Evolutionary conservation across 139 green algal species (phyloP).

Genomic region (Coelastrella sp.): DNA sequence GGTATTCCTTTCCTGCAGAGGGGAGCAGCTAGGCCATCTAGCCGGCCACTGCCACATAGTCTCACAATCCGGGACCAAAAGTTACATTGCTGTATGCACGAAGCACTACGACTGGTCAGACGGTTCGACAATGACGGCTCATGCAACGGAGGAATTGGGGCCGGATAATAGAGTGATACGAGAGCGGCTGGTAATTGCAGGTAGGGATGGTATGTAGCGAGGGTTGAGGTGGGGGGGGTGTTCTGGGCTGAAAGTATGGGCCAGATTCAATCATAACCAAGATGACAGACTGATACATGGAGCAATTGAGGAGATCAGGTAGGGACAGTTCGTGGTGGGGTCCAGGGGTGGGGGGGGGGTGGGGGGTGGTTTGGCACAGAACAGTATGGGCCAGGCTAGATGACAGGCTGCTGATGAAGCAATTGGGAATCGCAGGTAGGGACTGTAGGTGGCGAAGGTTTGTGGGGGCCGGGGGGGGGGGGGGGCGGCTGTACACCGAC

Average conservation of each 20-base stretch:
- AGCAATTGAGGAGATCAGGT: no score
- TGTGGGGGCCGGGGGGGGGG: no score
- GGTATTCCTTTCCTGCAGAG: neutral
- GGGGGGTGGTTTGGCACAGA: no score
- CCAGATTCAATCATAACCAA: neutral
- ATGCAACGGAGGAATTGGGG: constrained; percentile 19
- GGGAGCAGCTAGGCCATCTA: neutral
- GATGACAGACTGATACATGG: neutral
- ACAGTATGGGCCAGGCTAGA: no score
- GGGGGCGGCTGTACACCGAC: no score
- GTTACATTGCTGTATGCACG: constrained; percentile 29
- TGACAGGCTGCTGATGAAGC: no score
- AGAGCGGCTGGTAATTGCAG: constrained; percentile 35
- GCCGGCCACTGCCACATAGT: constrained; percentile 41
- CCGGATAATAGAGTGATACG: constrained; percentile 27
- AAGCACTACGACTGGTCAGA: constrained; percentile 44
- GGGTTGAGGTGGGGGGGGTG: neutral
- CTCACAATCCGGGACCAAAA: neutral
- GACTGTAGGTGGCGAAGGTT: no score
- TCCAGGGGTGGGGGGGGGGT: no score
- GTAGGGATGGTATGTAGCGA: neutral
- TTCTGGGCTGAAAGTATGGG: neutral
- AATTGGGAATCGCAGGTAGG: no score
- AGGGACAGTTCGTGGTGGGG: no score
- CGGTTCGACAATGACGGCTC: constrained; percentile 44